Conservation (phyloP, 257 asterid species). For the Gentiana dahurica region DNA sequence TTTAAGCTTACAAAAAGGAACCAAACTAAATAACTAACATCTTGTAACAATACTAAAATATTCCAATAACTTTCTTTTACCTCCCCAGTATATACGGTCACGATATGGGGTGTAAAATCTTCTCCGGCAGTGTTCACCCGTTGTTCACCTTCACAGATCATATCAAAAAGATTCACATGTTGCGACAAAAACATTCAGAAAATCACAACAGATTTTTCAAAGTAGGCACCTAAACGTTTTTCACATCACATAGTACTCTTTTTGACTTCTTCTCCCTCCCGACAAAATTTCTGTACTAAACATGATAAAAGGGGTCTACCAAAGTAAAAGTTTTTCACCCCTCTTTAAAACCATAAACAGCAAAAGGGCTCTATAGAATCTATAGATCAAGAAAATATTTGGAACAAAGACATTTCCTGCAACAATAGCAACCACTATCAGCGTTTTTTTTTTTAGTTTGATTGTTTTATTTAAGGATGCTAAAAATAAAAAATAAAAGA, state of each 20-base stretch:
- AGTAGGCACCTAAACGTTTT: too few species aligned
- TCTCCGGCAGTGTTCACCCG: constrained; percentile 79
- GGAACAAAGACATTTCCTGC: too few species aligned
- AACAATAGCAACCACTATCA: too few species aligned
- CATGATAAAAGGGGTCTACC: background rate
- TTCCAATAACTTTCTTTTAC: constrained; percentile 21
- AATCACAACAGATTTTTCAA: background rate
- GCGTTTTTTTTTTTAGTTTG: too few species aligned
- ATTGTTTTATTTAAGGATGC: too few species aligned
- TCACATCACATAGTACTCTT: background rate
- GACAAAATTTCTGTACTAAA: background rate
- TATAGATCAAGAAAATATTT: too few species aligned
- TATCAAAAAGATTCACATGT: background rate
- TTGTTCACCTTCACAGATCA: constrained; percentile 56
- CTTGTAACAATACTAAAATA: background rate
- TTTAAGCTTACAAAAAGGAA: background rate
- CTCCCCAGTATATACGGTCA: constrained; percentile 82
- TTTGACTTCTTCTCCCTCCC: background rate
- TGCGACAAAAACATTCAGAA: background rate
- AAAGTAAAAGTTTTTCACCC: background rate
- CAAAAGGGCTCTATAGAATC: too few species aligned
- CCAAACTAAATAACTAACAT: too few species aligned
- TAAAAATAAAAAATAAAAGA: too few species aligned
- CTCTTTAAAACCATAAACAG: too few species aligned
- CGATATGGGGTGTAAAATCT: constrained; percentile 79